Conservation (phyloP, 2,329 filamentous ascomycete genomes). For the Xylaria multiplex region DNA sequence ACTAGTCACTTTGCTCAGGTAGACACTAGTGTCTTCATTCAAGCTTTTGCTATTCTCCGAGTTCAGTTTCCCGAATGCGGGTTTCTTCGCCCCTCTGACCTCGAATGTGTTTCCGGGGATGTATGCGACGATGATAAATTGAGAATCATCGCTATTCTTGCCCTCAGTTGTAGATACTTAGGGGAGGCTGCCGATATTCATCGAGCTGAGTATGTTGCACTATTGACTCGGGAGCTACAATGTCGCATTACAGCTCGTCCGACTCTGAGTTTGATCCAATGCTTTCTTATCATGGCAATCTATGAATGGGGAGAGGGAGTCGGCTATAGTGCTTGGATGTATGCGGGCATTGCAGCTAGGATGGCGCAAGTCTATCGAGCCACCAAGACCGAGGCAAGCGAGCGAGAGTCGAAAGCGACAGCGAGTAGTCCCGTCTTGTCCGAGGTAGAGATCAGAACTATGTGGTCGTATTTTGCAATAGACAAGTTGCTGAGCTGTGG, state of each 20-base stretch:
- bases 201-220: conserved; percentile 28
- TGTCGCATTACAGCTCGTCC: conserved; percentile 34
- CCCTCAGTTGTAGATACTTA: conserved; percentile 32
- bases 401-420: conserved; percentile 26
- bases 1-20: conserved; percentile 24
- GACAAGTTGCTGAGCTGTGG: conserved; percentile 37
- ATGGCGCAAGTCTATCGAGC: conserved; percentile 37
- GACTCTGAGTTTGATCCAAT: conserved; percentile 34
- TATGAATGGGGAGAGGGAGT: conserved; percentile 37
- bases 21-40: conserved; percentile 29
- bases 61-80: conserved; percentile 37
- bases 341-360: conserved; percentile 34
- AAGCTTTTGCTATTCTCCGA: conserved; percentile 30
- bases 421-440: conserved; percentile 25
- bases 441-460: conserved; percentile 36
- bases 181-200: conserved; percentile 19
- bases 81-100: conserved; percentile 33
- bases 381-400: conserved; percentile 26
- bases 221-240: conserved; percentile 31
- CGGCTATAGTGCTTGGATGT: conserved; percentile 37
- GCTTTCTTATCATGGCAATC: conserved; percentile 35
- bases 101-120: conserved; percentile 26
- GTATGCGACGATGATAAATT: conserved; percentile 32
- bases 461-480: conserved; percentile 37
- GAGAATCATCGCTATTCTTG: conserved; percentile 34